These are phyloP conservation scores for Scedosporium minutisporum DNA, from an alignment of 2,329 filamentous ascomycete species.

Conservation along the genomic window DNA sequence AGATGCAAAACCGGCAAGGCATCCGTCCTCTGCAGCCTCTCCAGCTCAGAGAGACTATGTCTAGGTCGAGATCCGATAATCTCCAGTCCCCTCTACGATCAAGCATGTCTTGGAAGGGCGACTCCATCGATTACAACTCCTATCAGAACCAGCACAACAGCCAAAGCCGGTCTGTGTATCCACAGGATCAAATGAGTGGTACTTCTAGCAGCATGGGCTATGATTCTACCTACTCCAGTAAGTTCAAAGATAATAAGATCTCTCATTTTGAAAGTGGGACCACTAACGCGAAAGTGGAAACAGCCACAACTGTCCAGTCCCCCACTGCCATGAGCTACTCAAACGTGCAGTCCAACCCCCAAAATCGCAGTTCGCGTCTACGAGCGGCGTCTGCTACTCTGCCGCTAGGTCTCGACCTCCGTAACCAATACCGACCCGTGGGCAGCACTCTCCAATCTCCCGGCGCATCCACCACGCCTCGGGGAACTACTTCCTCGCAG, in stretches of 20 bases:
- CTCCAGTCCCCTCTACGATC: constrained; percentile 49
- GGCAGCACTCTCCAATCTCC: constrained; percentile 20
- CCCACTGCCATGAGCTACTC: constrained; percentile 41
- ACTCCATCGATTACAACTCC: constrained; percentile 46
- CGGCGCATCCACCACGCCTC: constrained; percentile 20
- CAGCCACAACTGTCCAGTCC: constrained; percentile 38
- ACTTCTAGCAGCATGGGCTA: constrained; percentile 34
- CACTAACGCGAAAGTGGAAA: background rate
- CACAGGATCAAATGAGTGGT: constrained; percentile 34
- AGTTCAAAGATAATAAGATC: constrained; percentile 13
- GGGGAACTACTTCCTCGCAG: constrained; percentile 17
- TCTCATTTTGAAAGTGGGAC: background rate
- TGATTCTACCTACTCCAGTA: constrained; percentile 45
- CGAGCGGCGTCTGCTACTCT: constrained; percentile 39
- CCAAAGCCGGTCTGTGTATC: constrained; percentile 41
- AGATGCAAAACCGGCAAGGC: constrained; percentile 33
- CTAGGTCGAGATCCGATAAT: constrained; percentile 46
- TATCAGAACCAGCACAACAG: constrained; percentile 36
- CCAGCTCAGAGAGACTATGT: constrained; percentile 47
- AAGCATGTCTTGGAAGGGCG: constrained; percentile 55
- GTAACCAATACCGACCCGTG: constrained; percentile 32
- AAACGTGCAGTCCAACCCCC: constrained; percentile 22
- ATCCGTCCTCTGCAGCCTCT: constrained; percentile 47
- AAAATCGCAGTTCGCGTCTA: constrained; percentile 33
- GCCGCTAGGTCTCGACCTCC: constrained; percentile 34